phyloP scores from a whole-genome alignment of 352 stramenopile species.

The Phytophthora chlamydospora region DNA sequence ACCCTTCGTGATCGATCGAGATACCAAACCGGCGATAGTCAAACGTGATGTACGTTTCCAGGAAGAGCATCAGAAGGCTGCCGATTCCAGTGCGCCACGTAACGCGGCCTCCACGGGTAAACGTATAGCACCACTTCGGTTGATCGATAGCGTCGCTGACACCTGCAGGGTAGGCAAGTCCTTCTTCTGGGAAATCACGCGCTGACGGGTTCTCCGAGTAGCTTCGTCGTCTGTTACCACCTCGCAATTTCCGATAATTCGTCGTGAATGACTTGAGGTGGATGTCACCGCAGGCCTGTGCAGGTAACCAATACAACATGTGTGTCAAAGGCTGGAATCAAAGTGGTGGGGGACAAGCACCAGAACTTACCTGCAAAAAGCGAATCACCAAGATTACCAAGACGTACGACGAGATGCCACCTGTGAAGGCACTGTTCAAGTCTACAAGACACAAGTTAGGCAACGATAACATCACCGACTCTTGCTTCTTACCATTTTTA shows the following conservation, averaged over 20 bases:
- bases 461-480: too few species aligned
- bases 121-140: constrained; percentile 66
- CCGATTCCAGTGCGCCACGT: constrained; percentile 78
- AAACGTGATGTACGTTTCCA: constrained; percentile 88
- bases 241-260: constrained; percentile 17
- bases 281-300: constrained; percentile 74
- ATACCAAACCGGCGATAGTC: constrained; percentile 86
- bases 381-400: constrained; percentile 95
- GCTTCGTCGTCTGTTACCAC: constrained; percentile 35
- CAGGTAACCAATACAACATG: neutral
- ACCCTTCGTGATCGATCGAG: constrained; percentile 77
- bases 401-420: constrained; percentile 95
- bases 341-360: neutral
- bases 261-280: constrained; percentile 58
- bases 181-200: constrained; percentile 29
- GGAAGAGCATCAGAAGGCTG: constrained; percentile 74
- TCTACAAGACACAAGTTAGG: constrained; percentile 53
- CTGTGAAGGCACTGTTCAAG: constrained; percentile 94
- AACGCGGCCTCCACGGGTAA: constrained; percentile 62
- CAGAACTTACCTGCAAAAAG: constrained; percentile 85
- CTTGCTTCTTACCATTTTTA: constrained; percentile 61
- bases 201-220: constrained; percentile 36
- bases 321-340: neutral
- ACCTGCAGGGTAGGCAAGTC: constrained; percentile 14
- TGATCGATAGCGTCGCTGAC: constrained; percentile 20